These are phyloP conservation scores for Neurospora cerealis DNA, from an alignment of 495 filamentous ascomycete genomes.

Conservation along the genomic window DNA sequence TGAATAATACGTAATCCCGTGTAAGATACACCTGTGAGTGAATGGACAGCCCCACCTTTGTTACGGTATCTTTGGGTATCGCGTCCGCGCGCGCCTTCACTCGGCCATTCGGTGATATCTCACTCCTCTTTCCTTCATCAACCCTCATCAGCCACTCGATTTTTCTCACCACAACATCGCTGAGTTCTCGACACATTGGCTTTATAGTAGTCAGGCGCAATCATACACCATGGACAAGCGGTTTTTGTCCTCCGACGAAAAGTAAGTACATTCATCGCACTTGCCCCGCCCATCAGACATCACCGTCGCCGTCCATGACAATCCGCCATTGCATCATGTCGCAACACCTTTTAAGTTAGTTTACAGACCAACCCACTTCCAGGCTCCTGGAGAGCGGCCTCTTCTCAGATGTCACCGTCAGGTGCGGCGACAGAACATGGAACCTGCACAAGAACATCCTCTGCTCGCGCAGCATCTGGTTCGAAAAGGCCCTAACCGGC, in stretches of 20 bases:
- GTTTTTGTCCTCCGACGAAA: slow-evolving; percentile 9
- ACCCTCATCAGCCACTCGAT: not conserved
- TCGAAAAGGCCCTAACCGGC: slow-evolving; percentile 18
- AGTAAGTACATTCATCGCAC: not conserved
- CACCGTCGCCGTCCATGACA: too few relatives aligned
- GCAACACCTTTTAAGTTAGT: too few relatives aligned
- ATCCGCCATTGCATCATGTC: too few relatives aligned
- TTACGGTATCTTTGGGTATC: not conserved
- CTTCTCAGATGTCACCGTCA: slow-evolving; percentile 18
- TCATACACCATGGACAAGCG: slow-evolving; percentile 5
- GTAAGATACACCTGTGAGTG: not conserved
- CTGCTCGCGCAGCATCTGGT: slow-evolving; percentile 20
- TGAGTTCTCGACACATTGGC: not conserved
- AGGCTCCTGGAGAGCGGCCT: slow-evolving; percentile 16
- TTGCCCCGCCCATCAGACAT: not conserved
- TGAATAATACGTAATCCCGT: not conserved
- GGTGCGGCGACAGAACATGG: slow-evolving; percentile 15
- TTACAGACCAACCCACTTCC: not conserved
- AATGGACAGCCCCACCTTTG: not conserved
- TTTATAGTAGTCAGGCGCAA: not conserved
- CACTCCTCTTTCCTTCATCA: not conserved
- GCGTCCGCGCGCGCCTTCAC: not conserved
- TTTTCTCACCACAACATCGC: not conserved
- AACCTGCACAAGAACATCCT: slow-evolving; percentile 22
- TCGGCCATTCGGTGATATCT: not conserved